Evolutionary conservation across 805 yeast genomes (phyloP), one percentile per base, ranked within the genome.

Genomic region (Metschnikowia kofuensis): DNA sequence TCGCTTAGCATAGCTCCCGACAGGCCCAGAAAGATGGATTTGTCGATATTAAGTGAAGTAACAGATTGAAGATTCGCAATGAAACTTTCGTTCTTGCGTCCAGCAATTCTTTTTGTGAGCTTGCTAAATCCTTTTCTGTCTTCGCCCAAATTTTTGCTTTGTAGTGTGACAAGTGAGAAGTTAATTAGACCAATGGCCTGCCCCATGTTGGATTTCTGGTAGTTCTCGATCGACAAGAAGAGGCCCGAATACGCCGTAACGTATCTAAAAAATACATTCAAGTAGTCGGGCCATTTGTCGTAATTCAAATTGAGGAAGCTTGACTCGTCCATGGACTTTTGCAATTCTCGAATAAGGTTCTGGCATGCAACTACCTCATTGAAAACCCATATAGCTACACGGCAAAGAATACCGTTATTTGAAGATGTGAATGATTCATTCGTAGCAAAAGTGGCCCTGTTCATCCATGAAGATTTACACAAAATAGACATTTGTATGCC

Each of bases 131-230:
- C 58, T 46, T 38, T 57, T 40, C 58, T 49, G 37, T 27, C 47
- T n/a, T 37, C 47, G 13, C 52, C 48, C 26, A 46, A 16, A 41
- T 45, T 40, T 51, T 69, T 71, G 45, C 69, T 67, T 50, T 74
- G 78, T 26, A 74, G 58, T 29, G 61, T 57, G 10, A 73, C 50
- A 11, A 74, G 58, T 21, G 74, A 52, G 40, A 62, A 64, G 48
- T 75, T 71, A 2, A 77, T 55, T 31, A 75, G 63, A 1, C 80
- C 82, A 36, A 77, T 65, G 4, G 78, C 72, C n/a, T 65, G 66
- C 7, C 82, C 82, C 15, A 77, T 45, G 35, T 71, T 67, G 45
- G 68, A 65, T 42, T 75, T 68, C 50, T 76, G 77, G 56, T 77
- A 77, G 45, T 64, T 59, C 42, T 77, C 80, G 35, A 76, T 65